These are phyloP conservation scores for Eucalyptus microcorys DNA, from an alignment of 345 rosid genomes.

Conservation along the genomic window DNA sequence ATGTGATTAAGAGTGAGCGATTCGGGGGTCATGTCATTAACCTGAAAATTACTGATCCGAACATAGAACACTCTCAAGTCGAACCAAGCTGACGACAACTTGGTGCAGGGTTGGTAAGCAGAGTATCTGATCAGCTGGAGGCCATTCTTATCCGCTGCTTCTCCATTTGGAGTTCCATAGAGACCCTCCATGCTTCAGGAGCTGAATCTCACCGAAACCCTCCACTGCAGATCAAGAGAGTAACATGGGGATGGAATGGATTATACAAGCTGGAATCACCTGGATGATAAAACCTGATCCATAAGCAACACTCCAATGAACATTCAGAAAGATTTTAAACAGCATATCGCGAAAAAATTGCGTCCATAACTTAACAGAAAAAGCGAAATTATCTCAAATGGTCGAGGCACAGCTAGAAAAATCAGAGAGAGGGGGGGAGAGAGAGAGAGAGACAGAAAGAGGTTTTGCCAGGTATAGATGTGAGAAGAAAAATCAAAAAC, in stretches of 20 bases:
- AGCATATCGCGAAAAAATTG: background rate
- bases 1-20: slow-evolving; percentile 64
- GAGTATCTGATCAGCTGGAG: slow-evolving; percentile 58
- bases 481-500: background rate
- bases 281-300: slow-evolving; percentile 1
- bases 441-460: background rate
- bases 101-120: slow-evolving; percentile 35
- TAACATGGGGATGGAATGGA: background rate
- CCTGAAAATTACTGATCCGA: slow-evolving; percentile 62
- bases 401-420: background rate
- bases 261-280: background rate
- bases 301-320: background rate
- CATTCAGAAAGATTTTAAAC: background rate
- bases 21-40: slow-evolving; percentile 58
- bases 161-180: slow-evolving; percentile 25
- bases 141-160: slow-evolving; percentile 7
- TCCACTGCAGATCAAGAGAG: background rate
- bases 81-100: slow-evolving; percentile 37
- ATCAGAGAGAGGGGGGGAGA: background rate
- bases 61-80: slow-evolving; percentile 91
- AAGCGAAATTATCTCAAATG: background rate
- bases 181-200: slow-evolving; percentile 37
- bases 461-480: background rate
- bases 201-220: slow-evolving; percentile 24
- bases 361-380: background rate